Evolutionary conservation across 2,329 filamentous ascomycete species (phyloP).

Genomic region (Tolypocladium inflatum): DNA sequence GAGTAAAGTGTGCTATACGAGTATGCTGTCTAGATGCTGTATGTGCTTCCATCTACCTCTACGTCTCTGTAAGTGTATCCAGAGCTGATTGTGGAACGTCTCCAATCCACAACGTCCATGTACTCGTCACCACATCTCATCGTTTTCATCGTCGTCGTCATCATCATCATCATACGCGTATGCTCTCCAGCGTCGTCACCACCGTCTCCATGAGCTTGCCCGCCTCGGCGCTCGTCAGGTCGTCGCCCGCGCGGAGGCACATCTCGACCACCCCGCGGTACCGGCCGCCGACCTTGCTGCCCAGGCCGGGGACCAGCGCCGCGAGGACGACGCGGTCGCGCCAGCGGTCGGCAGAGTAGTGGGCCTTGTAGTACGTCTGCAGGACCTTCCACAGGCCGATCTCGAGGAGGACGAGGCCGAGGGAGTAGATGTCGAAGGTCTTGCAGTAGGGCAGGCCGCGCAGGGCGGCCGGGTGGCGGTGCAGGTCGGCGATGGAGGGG

Average conservation of each 20-base stretch:
- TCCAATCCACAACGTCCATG: neutral
- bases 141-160: neutral
- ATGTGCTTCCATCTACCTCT: neutral
- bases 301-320: constrained; percentile 29
- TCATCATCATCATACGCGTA: constrained; percentile 16
- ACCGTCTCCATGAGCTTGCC: constrained; percentile 31
- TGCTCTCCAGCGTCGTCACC: constrained; percentile 28
- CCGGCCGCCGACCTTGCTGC: constrained; percentile 28
- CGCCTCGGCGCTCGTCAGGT: constrained; percentile 25
- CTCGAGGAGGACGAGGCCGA: constrained; percentile 41
- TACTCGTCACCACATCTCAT: neutral
- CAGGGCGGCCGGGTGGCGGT: constrained; percentile 35
- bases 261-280: constrained; percentile 32
- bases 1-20: neutral
- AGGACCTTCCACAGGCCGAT: constrained; percentile 38
- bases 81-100: neutral
- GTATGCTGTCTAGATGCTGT: neutral
- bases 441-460: constrained; percentile 34
- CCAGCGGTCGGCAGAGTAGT: constrained; percentile 31
- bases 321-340: constrained; percentile 30
- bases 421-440: constrained; percentile 41
- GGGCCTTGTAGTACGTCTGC: constrained; percentile 28
- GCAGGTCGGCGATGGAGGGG: constrained; percentile 31
- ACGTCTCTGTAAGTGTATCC: neutral
- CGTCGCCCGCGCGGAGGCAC: constrained; percentile 27